phyloP scores from a whole-genome alignment of 2,329 filamentous ascomycete species.

The Colletotrichum siamense region DNA sequence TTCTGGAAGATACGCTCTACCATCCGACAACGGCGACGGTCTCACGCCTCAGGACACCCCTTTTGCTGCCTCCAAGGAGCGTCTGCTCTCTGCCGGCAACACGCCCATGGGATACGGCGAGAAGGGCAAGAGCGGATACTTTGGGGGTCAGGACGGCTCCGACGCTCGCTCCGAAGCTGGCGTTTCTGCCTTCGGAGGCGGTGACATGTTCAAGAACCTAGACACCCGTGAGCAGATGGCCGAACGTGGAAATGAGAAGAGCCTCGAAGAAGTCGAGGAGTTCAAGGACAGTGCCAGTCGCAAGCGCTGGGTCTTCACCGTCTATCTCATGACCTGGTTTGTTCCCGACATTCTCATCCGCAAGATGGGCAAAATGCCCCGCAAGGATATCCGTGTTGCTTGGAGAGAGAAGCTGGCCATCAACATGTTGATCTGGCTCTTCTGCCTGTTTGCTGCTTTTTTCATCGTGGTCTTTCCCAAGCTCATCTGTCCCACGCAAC shows the following conservation, averaged over 20 bases:
- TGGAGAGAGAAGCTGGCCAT: conserved; percentile 99
- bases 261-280: conserved; percentile 89
- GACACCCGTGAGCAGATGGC: conserved; percentile 95
- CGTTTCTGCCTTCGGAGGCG: conserved; percentile 85
- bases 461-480: conserved; percentile 88
- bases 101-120: conserved; percentile 73
- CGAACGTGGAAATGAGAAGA: conserved; percentile 91
- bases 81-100: conserved; percentile 56
- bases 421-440: conserved; percentile 95
- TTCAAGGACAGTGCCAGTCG: conserved; percentile 77
- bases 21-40: conserved; percentile 68
- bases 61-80: conserved; percentile 69
- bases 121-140: conserved; percentile 80
- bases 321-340: conserved; percentile 85
- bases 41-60: conserved; percentile 64
- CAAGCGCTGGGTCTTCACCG: conserved; percentile 88
- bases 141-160: conserved; percentile 74
- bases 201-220: conserved; percentile 98
- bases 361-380: conserved; percentile 80
- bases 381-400: conserved; percentile 89
- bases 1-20: conserved; percentile 55
- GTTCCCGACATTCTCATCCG: conserved; percentile 85
- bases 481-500: conserved; percentile 88
- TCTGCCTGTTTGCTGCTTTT: conserved; percentile 79
- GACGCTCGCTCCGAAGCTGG: conserved; percentile 92